phyloP scores from a whole-genome alignment of 2,329 filamentous ascomycete species.

The Penicillium sp. region DNA sequence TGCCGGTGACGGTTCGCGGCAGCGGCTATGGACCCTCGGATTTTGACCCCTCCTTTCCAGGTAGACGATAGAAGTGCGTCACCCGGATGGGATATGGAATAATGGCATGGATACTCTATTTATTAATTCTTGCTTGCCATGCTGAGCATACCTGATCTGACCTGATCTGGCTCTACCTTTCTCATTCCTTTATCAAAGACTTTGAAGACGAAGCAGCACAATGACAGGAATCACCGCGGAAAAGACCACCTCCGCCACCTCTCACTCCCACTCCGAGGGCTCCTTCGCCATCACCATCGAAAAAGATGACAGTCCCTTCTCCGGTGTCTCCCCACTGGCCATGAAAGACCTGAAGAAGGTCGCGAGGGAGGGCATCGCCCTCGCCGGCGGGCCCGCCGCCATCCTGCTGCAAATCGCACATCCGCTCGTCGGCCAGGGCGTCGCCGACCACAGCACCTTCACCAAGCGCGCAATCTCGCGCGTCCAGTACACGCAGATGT shows the following conservation, averaged over 20 bases:
- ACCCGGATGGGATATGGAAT: background rate
- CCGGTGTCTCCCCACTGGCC: background rate
- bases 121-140: background rate
- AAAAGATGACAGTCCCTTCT: background rate
- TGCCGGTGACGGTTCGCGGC: constrained; percentile 6
- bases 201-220: background rate
- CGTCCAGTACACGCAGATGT: constrained; percentile 14
- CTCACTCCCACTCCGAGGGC: background rate
- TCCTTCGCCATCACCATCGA: constrained; percentile 8
- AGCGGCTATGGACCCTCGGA: constrained; percentile 12
- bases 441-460: constrained; percentile 18
- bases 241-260: background rate
- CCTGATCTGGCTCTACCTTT: background rate
- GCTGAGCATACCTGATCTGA: too few relatives aligned
- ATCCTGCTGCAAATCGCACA: constrained; percentile 16
- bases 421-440: constrained; percentile 11
- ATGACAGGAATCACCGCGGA: background rate
- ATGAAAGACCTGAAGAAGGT: constrained; percentile 8
- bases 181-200: background rate
- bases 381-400: constrained; percentile 11
- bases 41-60: background rate
- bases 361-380: constrained; percentile 11
- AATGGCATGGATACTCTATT: background rate
- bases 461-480: constrained; percentile 12
- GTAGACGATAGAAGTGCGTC: background rate